Percentiles rank a stretch among this genome's conserved stretches.
These are phyloP conservation scores for Ophiocordyceps unilateralis DNA, from an alignment of 2,329 filamentous ascomycete genomes.

Conservation along the genomic window DNA sequence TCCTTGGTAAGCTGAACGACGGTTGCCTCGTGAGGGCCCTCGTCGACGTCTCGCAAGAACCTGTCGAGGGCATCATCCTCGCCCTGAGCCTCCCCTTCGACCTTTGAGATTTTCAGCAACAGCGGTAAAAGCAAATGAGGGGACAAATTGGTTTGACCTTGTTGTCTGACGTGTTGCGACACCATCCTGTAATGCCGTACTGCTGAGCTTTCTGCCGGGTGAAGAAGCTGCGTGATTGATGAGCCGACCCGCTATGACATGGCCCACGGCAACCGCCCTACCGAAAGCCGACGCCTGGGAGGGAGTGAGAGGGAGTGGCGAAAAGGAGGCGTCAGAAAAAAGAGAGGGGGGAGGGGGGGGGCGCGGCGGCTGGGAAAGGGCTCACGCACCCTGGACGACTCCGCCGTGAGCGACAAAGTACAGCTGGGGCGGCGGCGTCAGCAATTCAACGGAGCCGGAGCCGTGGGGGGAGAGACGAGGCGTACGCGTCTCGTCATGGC, in stretches of 20 bases:
- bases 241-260: background rate
- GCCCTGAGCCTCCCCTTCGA: conserved; percentile 80
- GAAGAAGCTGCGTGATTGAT: conserved; percentile 26
- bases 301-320: background rate
- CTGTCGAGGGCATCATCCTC: conserved; percentile 43
- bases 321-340: background rate
- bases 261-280: conserved; percentile 7
- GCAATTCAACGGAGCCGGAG: too few species aligned
- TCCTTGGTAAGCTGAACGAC: conserved; percentile 61
- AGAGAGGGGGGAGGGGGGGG: background rate
- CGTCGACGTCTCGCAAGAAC: conserved; percentile 58
- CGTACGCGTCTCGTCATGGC: conserved; percentile 18
- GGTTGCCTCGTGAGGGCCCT: conserved; percentile 53
- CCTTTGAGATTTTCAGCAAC: conserved; percentile 34
- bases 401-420: conserved; percentile 49
- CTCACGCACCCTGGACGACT: conserved; percentile 54
- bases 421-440: conserved; percentile 20
- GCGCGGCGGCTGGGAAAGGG: too few species aligned
- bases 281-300: conserved; percentile 38
- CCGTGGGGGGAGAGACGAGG: background rate
- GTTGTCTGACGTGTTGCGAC: conserved; percentile 37
- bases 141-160: conserved; percentile 22
- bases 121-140: too few species aligned
- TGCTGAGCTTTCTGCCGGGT: conserved; percentile 32
- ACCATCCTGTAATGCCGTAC: conserved; percentile 41